Conservation (phyloP, 768 basidiomycete species). For the Gymnopilus dilepis region DNA sequence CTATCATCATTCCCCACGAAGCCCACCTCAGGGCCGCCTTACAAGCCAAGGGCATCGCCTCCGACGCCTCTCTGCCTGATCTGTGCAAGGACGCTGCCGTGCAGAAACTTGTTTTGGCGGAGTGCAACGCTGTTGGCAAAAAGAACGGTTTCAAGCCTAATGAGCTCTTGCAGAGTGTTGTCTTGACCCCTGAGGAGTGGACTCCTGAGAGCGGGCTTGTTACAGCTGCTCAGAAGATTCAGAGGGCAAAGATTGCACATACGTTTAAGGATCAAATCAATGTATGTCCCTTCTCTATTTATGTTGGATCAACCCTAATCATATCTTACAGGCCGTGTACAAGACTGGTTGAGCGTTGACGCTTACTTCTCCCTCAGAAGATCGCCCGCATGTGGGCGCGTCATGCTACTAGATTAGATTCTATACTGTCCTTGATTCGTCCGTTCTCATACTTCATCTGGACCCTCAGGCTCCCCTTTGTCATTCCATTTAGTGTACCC, state of each 20-base stretch:
- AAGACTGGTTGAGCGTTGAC: neutral
- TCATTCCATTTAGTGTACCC: constrained; percentile 5
- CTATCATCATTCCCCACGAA: constrained; percentile 85
- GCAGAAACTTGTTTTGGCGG: constrained; percentile 67
- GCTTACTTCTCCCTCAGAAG: neutral
- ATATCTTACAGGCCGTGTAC: constrained; percentile 27
- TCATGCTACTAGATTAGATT: neutral
- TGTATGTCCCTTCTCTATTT: constrained; percentile 18
- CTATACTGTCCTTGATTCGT: neutral
- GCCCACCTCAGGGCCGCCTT: constrained; percentile 68
- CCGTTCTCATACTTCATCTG: neutral
- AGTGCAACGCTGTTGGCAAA: constrained; percentile 81
- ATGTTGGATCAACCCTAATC: neutral
- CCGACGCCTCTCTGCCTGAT: constrained; percentile 46
- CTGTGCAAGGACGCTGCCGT: constrained; percentile 66
- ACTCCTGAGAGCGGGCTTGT: constrained; percentile 89
- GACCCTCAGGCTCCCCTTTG: neutral
- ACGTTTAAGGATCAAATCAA: constrained; percentile 38
- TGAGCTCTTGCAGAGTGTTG: constrained; percentile 78
- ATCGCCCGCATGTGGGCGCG: neutral
- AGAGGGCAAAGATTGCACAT: constrained; percentile 40
- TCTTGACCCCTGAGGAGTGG: constrained; percentile 88
- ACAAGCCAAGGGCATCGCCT: constrained; percentile 40
- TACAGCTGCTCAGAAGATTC: constrained; percentile 56
- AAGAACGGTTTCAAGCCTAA: constrained; percentile 83